Evolutionary conservation across 768 basidiomycete genomes (phyloP), one percentile per base, ranked within the genome.

Genomic region (Suillus tomentosus): DNA sequence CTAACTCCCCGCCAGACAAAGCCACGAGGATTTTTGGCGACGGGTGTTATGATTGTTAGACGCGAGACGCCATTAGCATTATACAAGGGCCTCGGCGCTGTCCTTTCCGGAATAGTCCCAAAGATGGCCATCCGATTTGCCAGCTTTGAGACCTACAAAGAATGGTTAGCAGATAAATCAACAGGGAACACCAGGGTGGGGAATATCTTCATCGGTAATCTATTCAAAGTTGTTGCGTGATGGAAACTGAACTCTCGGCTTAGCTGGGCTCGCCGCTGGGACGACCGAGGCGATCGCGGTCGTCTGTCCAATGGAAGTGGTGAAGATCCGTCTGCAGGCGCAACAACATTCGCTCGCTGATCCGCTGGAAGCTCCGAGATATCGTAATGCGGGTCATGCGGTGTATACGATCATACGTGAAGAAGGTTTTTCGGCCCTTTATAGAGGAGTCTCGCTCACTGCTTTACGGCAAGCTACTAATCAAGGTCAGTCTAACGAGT

Each of bases 71-170:
- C 95, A 0, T 84, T 99, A 45, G 97, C 97, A 3, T 79, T 99
- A 45, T 99, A 99, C 86, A 99, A 99, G 75, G 97, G 96, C 66
- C 86, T 99, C 43, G 97, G 97, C 24, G 97, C 97, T 10, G 97
- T 99, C 50, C 81, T 96, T 54, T 90, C 93, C 13, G 97, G 97
- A 13, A 99, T 99, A 75, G 94, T 98, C 9, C 97, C 97, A 1
- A 99, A 99, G 81, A 99, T 99, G 97, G 95, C 95, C 56, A 98
- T 95, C 73, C 91, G 97, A 42, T 99, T 99, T 75, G 96, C 96
- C 11, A 94, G 93, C 76, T 99, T 99, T 74, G 97, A 99, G 80
- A 82, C 88, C 53, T 99, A 99, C 84, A 95, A 96, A 76, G 84
- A 81, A 0, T 88, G 85, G 84, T 77, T 99, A 50, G 87, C 91